phyloP scores from a whole-genome alignment of 768 basidiomycete species.

The Arthromyces matolae region DNA sequence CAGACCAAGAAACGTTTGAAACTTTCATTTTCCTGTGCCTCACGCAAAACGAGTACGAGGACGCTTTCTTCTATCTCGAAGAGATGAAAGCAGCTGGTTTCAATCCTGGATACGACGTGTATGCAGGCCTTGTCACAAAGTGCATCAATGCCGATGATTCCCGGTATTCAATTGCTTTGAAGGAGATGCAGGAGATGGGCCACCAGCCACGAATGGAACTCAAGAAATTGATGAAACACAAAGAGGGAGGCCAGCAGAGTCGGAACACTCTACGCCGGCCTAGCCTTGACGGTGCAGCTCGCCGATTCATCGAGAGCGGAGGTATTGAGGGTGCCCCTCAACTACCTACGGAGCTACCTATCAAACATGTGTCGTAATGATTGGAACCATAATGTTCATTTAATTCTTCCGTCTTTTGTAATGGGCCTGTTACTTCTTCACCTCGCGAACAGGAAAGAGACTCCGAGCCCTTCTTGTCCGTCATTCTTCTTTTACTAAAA shows the following conservation, averaged over 20 bases:
- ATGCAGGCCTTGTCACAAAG: slow-evolving; percentile 55
- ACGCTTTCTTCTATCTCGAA: slow-evolving; percentile 86
- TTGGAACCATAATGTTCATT: too few relatives aligned
- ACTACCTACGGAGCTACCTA: slow-evolving; percentile 14
- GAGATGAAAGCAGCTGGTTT: slow-evolving; percentile 72
- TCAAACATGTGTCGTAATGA: too few relatives aligned
- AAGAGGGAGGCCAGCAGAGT: background rate
- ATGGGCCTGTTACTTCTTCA: too few relatives aligned
- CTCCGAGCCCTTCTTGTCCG: too few relatives aligned
- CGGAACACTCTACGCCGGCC: background rate
- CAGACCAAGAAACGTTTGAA: slow-evolving; percentile 61
- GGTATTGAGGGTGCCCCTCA: slow-evolving; percentile 18
- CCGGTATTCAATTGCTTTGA: slow-evolving; percentile 59
- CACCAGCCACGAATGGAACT: slow-evolving; percentile 32
- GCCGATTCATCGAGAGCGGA: slow-evolving; percentile 32
- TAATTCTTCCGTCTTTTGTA: too few relatives aligned
- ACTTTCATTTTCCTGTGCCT: slow-evolving; percentile 67
- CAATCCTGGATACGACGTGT: slow-evolving; percentile 51
- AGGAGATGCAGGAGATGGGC: slow-evolving; percentile 68
- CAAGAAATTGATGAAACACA: slow-evolving; percentile 10
- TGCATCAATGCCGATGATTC: slow-evolving; percentile 55
- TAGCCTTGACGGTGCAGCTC: slow-evolving; percentile 24
- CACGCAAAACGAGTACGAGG: slow-evolving; percentile 71
- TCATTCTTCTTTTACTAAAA: too few relatives aligned
- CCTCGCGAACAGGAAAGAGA: too few relatives aligned